Base-by-base conservation (phyloP, 2,329 filamentous ascomycete genomes). In the Thelonectria blattea region DNA sequence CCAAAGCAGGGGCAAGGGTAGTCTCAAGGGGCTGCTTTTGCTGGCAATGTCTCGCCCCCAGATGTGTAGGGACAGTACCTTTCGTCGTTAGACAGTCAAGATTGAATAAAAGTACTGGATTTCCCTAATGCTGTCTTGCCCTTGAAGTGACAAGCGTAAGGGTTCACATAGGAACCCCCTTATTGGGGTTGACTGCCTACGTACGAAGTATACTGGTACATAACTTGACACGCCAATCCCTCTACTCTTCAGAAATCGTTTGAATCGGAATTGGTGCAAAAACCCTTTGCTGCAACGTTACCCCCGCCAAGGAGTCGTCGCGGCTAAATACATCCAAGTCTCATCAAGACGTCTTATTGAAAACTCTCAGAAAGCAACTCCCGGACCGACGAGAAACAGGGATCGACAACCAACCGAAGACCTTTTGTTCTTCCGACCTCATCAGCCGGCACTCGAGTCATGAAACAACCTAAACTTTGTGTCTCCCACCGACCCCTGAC, bases 91-190 rank as follows among this genome's bases (percentile, higher is more conserved):
- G 57, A 60, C 51, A 60, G 57, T 55, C 52, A 22, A 46, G 50
- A 47, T 20, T 60, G 50, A 60, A 60, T 60, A 51, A 60, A 51
- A 55, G 57, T 59, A 55, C 39, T 50, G 24, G 30, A 9, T 52
- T 50, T 30, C 32, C 46, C 46, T 48, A n/a, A n/a, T n/a, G n/a
- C n/a, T n/a, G n/a, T n/a, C n/a, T n/a, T n/a, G n/a, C n/a, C n/a
- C n/a, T n/a, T n/a, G n/a, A n/a, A n/a, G n/a, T n/a, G n/a, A n/a
- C n/a, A n/a, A n/a, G n/a, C n/a, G n/a, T n/a, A n/a, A n/a, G n/a
- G n/a, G n/a, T n/a, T n/a, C n/a, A n/a, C n/a, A n/a, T n/a, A 24
- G 22, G 3, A 24, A 3, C 22, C 22, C 7, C 7, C 4, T 24
- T 24, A 24, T 24, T 24, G 22, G 7, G 22, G 3, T 24, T 24